A percentile compares a stretch with the other conserved stretches of the same genome.
These are phyloP conservation scores for Sphaceloma murrayae DNA, from an alignment of 2,329 filamentous ascomycete species.

Conservation along the genomic window DNA sequence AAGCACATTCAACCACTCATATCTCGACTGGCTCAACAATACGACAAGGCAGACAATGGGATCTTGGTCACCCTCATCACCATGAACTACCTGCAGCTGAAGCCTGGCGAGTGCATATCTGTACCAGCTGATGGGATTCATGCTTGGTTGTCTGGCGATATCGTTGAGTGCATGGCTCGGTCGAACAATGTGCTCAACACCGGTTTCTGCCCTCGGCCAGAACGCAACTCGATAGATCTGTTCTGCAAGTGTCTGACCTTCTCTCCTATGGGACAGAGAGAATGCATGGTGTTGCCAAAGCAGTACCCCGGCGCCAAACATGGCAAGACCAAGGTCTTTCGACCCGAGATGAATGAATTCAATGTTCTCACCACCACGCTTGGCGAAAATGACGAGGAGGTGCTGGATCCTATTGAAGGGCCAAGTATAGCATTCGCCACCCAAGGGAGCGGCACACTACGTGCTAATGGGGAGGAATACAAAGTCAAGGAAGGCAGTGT, in stretches of 20 bases:
- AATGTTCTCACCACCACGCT: conserved; percentile 54
- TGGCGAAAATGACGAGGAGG: conserved; percentile 49
- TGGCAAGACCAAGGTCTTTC: conserved; percentile 55
- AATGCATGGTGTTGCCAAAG: conserved; percentile 46
- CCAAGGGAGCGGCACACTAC: conserved; percentile 49
- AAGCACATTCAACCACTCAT: conserved; percentile 56
- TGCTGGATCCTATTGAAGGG: conserved; percentile 46
- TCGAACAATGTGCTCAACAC: conserved; percentile 66
- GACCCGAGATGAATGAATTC: conserved; percentile 63
- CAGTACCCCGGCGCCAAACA: conserved; percentile 44
- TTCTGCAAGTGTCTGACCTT: conserved; percentile 58
- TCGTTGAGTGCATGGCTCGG: conserved; percentile 70
- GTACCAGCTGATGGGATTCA: conserved; percentile 67
- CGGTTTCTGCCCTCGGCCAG: conserved; percentile 60
- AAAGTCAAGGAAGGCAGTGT: conserved; percentile 53
- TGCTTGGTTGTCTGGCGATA: conserved; percentile 62
- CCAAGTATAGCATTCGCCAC: conserved; percentile 56
- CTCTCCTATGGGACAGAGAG: conserved; percentile 47
- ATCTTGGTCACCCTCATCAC: conserved; percentile 58
- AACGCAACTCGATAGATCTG: conserved; percentile 54
- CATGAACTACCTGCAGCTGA: conserved; percentile 63
- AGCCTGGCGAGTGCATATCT: conserved; percentile 57
- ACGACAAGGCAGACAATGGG: conserved; percentile 54
- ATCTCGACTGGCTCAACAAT: conserved; percentile 55
- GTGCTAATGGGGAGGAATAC: conserved; percentile 43